Conservation (phyloP, 2,329 filamentous ascomycete genomes). For the Aspergillus udagawae region DNA sequence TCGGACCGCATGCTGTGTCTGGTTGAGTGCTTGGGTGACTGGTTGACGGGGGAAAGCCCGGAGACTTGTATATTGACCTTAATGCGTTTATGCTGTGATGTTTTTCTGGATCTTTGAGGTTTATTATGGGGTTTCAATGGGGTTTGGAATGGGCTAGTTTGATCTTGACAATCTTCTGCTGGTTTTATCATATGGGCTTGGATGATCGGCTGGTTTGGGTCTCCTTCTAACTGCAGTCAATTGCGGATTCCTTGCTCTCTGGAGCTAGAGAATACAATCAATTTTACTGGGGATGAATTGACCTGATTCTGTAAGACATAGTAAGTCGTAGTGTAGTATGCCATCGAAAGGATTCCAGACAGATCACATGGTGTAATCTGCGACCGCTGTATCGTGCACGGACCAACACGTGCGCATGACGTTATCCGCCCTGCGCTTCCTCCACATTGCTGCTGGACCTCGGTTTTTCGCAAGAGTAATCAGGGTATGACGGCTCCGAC, state of each 20-base stretch:
- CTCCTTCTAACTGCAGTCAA: conserved; percentile 4
- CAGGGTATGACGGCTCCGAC: background rate
- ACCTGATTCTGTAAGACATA: background rate
- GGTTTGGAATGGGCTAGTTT: conserved; percentile 6
- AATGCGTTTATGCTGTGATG: conserved; percentile 21
- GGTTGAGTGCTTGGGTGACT: background rate
- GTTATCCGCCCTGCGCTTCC: conserved; percentile 1
- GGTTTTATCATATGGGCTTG: conserved; percentile 2
- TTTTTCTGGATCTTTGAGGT: conserved; percentile 8
- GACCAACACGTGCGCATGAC: conserved; percentile 7
- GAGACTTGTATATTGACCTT: conserved; percentile 6
- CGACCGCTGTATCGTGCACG: conserved; percentile 4
- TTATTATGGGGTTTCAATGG: conserved; percentile 8
- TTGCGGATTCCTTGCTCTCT: background rate
- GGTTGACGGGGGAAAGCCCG: background rate
- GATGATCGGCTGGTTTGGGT: conserved; percentile 1
- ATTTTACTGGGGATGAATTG: background rate
- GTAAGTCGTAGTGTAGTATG: background rate
- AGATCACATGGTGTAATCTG: conserved; percentile 6
- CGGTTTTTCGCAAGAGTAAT: background rate
- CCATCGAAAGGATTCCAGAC: background rate
- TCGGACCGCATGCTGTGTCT: background rate
- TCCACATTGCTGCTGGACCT: background rate
- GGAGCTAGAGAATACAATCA: background rate
- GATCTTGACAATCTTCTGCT: conserved; percentile 7